Conservation (phyloP, 257 asterid genomes). For the Solanum chiquidenum region DNA sequence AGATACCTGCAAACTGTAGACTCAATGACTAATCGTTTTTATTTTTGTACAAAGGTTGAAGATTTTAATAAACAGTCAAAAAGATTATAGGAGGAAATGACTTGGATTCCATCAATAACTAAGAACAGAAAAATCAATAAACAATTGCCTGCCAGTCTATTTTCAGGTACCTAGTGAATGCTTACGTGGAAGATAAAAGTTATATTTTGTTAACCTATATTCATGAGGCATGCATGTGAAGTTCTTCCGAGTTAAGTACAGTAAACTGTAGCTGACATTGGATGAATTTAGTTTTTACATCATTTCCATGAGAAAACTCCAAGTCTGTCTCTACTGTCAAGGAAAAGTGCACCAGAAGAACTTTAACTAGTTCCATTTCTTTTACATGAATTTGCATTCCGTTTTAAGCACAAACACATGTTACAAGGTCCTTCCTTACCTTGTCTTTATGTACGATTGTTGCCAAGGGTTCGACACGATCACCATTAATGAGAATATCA, state of each 20-base stretch:
- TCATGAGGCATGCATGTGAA: not conserved
- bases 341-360: not conserved
- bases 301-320: not conserved
- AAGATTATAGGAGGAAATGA: not conserved
- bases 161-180: not conserved
- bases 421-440: slow-evolving; percentile 24
- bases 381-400: not conserved
- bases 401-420: not conserved
- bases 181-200: not conserved
- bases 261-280: not conserved
- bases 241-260: not conserved
- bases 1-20: not conserved
- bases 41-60: not conserved
- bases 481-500: slow-evolving; percentile 89
- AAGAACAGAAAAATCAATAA: not conserved
- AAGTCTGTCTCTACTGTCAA: not conserved
- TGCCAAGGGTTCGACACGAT: slow-evolving; percentile 91
- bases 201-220: not conserved
- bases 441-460: slow-evolving; percentile 97
- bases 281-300: not conserved
- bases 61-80: not conserved
- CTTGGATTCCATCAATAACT: not conserved
- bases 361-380: not conserved
- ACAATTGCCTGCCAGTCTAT: not conserved
- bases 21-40: not conserved